Evolutionary conservation across 1,284 basidiomycete species (phyloP).

Genomic region (Schizophyllum commune): DNA sequence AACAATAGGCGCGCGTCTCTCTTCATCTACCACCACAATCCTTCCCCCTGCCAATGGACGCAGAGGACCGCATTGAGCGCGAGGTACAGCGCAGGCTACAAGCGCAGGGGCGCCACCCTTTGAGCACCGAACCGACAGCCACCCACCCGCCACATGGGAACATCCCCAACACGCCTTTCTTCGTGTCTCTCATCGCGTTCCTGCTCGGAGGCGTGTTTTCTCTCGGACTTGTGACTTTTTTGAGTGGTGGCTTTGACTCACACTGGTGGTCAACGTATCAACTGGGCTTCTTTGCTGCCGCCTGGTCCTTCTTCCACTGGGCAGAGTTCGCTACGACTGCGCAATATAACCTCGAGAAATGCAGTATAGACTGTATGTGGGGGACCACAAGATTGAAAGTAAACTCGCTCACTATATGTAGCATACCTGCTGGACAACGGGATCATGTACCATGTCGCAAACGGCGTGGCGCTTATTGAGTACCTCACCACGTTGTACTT

Average conservation of each 20-base stretch:
- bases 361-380: conserved; percentile 85
- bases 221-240: conserved; percentile 28
- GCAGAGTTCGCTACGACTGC: conserved; percentile 94
- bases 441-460: conserved; percentile 78
- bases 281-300: conserved; percentile 74
- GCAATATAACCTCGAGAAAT: conserved; percentile 90
- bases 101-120: conserved; percentile 25
- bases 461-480: conserved; percentile 73
- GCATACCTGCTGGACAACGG: conserved; percentile 96
- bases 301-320: conserved; percentile 88
- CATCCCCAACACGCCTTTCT: conserved; percentile 81
- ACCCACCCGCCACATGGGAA: conserved; percentile 40
- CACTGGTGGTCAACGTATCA: conserved; percentile 67
- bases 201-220: conserved; percentile 59
- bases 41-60: not conserved
- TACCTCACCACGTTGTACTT: conserved; percentile 71
- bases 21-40: not conserved
- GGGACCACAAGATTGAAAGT: not conserved
- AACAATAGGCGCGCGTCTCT: not conserved
- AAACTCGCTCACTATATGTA: conserved; percentile 22
- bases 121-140: conserved; percentile 44
- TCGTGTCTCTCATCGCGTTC: conserved; percentile 67
- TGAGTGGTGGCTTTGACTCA: conserved; percentile 7
- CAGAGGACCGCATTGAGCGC: not conserved
- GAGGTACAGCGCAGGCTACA: not conserved